Percentiles rank a stretch among this genome's conserved stretches.
Conservation (phyloP, 1,284 basidiomycete genomes). For the Papiliotrema nemorosa region DNA sequence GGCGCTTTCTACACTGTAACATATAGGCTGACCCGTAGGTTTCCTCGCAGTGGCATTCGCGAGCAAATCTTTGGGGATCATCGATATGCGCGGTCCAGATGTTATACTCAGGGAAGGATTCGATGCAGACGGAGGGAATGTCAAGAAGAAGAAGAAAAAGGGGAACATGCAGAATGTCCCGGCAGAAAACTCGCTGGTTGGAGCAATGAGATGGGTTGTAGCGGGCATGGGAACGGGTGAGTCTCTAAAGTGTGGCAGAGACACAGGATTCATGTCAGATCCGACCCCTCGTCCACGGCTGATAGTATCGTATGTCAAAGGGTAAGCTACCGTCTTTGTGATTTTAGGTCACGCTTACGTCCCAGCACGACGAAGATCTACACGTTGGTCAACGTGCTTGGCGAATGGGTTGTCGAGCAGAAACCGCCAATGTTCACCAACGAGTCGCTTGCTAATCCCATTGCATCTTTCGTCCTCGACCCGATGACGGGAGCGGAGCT, state of each 20-base stretch:
- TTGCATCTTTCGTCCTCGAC: slow-evolving; percentile 63
- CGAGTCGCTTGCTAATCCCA: slow-evolving; percentile 54
- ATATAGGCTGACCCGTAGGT: slow-evolving; percentile 51
- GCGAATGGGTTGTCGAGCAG: slow-evolving; percentile 59
- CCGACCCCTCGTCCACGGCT: slow-evolving; percentile 58
- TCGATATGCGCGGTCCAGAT: slow-evolving; percentile 69
- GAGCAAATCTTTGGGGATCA: slow-evolving; percentile 59
- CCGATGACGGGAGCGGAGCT: slow-evolving; percentile 56
- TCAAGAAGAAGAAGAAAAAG: slow-evolving; percentile 48
- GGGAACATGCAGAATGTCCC: slow-evolving; percentile 42
- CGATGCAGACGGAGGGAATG: slow-evolving; percentile 39
- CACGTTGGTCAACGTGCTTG: slow-evolving; percentile 53
- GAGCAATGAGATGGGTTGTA: slow-evolving; percentile 64
- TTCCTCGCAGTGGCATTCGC: slow-evolving; percentile 68
- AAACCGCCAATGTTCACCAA: slow-evolving; percentile 48
- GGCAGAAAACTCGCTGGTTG: slow-evolving; percentile 49
- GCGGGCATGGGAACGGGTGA: slow-evolving; percentile 57
- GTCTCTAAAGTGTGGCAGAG: too few relatives aligned
- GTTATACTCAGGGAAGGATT: slow-evolving; percentile 57
- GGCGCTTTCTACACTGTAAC: slow-evolving; percentile 16
- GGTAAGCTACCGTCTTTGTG: slow-evolving; percentile 38
- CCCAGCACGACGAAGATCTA: slow-evolving; percentile 55
- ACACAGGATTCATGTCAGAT: slow-evolving; percentile 54
- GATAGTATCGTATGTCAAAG: slow-evolving; percentile 61
- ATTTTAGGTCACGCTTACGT: neutral